Conservation (phyloP, 2,329 filamentous ascomycete genomes). For the Neofusicoccum kwambonambiense region DNA sequence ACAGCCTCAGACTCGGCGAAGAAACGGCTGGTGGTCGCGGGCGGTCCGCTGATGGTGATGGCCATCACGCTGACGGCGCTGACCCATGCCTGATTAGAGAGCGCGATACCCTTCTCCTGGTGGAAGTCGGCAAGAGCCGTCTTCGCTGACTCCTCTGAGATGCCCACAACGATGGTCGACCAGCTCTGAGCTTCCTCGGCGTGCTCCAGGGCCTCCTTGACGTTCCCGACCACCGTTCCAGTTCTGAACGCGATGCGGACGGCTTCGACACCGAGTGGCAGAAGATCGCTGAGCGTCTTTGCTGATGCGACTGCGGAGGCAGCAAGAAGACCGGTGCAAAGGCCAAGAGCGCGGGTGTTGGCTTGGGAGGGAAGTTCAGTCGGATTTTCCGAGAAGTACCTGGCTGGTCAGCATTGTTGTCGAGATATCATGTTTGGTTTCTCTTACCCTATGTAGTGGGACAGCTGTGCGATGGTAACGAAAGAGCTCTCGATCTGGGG, state of each 20-base stretch:
- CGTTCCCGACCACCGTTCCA: conserved; percentile 48
- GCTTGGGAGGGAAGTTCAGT: conserved; percentile 51
- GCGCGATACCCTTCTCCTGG: conserved; percentile 50
- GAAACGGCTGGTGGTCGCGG: conserved; percentile 52
- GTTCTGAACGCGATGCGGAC: conserved; percentile 66
- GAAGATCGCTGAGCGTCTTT: conserved; percentile 59
- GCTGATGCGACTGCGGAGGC: conserved; percentile 66
- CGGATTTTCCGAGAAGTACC: conserved; percentile 53
- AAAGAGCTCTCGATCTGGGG: conserved; percentile 64
- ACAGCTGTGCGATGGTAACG: conserved; percentile 63
- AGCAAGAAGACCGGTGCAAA: conserved; percentile 70
- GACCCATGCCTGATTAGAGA: conserved; percentile 55
- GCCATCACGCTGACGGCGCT: conserved; percentile 60
- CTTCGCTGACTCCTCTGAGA: conserved; percentile 53
- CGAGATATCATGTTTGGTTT: conserved; percentile 18
- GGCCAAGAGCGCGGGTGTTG: conserved; percentile 58
- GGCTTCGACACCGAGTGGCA: conserved; percentile 62
- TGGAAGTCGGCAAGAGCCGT: conserved; percentile 59
- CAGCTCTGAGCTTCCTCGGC: conserved; percentile 59
- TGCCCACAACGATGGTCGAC: conserved; percentile 64
- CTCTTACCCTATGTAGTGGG: conserved; percentile 67
- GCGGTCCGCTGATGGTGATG: conserved; percentile 60
- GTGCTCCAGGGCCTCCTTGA: conserved; percentile 51
- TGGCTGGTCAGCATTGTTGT: conserved; percentile 29
- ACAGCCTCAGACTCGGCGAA: conserved; percentile 51